Percentiles rank a stretch among this genome's conserved stretches.
phyloP scores from a whole-genome alignment of 805 yeast species.

The Kluyveromyces lactis region DNA sequence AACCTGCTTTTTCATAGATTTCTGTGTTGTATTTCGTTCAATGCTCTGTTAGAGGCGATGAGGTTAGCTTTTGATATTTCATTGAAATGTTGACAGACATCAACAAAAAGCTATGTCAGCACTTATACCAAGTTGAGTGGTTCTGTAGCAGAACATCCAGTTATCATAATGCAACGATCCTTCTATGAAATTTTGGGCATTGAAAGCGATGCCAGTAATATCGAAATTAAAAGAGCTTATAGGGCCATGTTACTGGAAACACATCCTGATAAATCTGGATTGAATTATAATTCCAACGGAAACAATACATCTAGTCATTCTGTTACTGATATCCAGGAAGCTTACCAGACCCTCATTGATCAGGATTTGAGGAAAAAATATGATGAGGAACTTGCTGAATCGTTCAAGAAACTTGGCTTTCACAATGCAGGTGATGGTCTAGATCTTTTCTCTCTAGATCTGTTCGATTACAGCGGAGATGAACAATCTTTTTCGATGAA shows the following conservation, averaged over 20 bases:
- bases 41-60: too few relatives aligned
- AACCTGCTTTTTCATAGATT: too few relatives aligned
- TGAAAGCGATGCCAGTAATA: constrained; percentile 28
- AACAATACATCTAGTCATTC: constrained; percentile 1
- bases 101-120: too few relatives aligned
- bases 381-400: constrained; percentile 37
- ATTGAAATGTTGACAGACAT: too few relatives aligned
- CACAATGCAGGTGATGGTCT: constrained; percentile 53
- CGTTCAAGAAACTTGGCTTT: constrained; percentile 27
- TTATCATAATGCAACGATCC: constrained; percentile 12
- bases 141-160: too few relatives aligned
- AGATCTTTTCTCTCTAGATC: constrained; percentile 59
- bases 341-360: constrained; percentile 51
- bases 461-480: constrained; percentile 39
- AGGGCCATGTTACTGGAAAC: constrained; percentile 44
- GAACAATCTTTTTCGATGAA: constrained; percentile 30
- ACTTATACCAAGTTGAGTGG: too few relatives aligned
- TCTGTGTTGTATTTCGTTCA: too few relatives aligned
- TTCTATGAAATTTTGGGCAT: constrained; percentile 57
- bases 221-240: constrained; percentile 56
- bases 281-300: not conserved
- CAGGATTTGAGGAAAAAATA: constrained; percentile 37
- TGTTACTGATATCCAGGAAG: constrained; percentile 46
- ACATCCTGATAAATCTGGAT: constrained; percentile 70
- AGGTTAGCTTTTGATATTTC: too few relatives aligned